A percentile compares a stretch with the other conserved stretches of the same genome.
These are phyloP conservation scores for Trapa bicornis DNA, from an alignment of 345 rosid species.

Conservation along the genomic window DNA sequence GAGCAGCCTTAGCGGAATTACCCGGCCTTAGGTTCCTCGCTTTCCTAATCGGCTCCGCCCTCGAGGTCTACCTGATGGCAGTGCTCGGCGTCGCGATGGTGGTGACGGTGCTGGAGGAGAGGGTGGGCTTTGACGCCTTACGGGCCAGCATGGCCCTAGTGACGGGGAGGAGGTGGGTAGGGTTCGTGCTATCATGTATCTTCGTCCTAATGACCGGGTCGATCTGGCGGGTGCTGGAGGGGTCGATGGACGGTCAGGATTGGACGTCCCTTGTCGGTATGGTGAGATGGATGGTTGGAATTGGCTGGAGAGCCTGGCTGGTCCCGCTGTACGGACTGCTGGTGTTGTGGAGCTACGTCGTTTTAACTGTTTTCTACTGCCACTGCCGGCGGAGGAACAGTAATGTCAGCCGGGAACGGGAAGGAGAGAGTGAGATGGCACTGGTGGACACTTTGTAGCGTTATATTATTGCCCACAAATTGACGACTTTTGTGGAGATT, in stretches of 20 bases:
- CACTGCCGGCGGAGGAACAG: constrained; percentile 37
- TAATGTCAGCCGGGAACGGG: constrained; percentile 2
- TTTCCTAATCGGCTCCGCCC: constrained; percentile 14
- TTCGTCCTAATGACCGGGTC: constrained; percentile 31
- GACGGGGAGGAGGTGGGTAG: constrained; percentile 41
- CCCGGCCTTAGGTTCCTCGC: constrained; percentile 17
- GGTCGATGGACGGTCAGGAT: constrained; percentile 25
- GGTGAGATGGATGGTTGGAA: constrained; percentile 24
- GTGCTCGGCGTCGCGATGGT: constrained; percentile 46
- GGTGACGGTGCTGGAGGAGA: constrained; percentile 48
- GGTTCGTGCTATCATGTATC: constrained; percentile 37
- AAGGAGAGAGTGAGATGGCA: constrained; percentile 7
- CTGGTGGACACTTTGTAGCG: background rate
- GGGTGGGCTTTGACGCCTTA: constrained; percentile 51
- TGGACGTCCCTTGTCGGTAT: constrained; percentile 10
- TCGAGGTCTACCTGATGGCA: constrained; percentile 53
- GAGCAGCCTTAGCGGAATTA: constrained; percentile 13
- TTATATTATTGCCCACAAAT: background rate
- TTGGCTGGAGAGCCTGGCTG: constrained; percentile 30
- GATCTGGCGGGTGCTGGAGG: constrained; percentile 45
- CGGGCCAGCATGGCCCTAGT: constrained; percentile 33
- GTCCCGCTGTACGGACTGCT: constrained; percentile 37
- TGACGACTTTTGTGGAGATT: no score
- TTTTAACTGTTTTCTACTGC: constrained; percentile 45
- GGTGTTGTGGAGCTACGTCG: constrained; percentile 51